phyloP scores from a whole-genome alignment of 2,329 filamentous ascomycete genomes.

The Xylaria sp. region DNA sequence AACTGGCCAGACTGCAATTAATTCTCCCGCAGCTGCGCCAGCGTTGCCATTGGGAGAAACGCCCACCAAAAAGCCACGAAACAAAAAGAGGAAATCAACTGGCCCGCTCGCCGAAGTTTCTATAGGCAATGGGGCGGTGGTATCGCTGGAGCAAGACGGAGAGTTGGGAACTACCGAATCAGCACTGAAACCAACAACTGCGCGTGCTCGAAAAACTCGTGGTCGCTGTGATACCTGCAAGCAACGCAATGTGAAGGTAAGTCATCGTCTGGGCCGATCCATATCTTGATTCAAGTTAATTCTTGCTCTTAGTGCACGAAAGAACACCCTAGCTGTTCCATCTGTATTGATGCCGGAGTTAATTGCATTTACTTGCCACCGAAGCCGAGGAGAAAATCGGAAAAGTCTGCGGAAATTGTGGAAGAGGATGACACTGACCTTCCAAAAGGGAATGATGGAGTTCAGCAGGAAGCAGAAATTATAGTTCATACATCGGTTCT shows the following conservation, averaged over 20 bases:
- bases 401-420: constrained; percentile 31
- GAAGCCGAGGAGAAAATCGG: constrained; percentile 38
- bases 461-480: constrained; percentile 3
- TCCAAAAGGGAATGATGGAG: constrained; percentile 23
- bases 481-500: neutral
- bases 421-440: constrained; percentile 29
- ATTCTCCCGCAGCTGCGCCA: constrained; percentile 22
- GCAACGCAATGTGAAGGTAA: constrained; percentile 38
- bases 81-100: constrained; percentile 37
- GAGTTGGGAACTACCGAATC: constrained; percentile 38
- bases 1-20: constrained; percentile 25
- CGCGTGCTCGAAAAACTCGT: constrained; percentile 38
- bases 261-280: constrained; percentile 3
- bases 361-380: constrained; percentile 40
- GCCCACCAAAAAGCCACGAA: constrained; percentile 37
- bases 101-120: constrained; percentile 24
- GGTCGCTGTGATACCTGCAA: constrained; percentile 44
- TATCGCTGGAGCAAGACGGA: constrained; percentile 35
- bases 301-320: constrained; percentile 41
- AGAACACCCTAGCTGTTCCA: constrained; percentile 42
- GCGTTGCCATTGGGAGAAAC: constrained; percentile 30
- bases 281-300: neutral
- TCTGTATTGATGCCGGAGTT: constrained; percentile 36
- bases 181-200: constrained; percentile 28
- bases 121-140: constrained; percentile 37